Evolutionary conservation across 2,329 filamentous ascomycete species (phyloP).

Genomic region (Fusarium cicatricum): DNA sequence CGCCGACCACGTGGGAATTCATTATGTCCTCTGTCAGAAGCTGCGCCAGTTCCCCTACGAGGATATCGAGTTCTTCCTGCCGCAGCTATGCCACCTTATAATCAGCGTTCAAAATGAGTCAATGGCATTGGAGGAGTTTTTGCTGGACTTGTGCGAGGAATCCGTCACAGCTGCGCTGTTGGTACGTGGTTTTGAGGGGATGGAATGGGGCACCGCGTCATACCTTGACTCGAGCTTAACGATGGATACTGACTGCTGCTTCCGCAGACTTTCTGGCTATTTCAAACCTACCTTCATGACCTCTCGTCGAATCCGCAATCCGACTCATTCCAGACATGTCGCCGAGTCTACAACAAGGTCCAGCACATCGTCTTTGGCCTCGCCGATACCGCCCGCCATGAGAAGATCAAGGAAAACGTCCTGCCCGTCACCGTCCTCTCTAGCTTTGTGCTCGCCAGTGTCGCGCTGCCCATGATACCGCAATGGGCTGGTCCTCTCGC

Average conservation of each 20-base stretch:
- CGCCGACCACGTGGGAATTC: conserved; percentile 88
- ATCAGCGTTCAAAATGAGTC: conserved; percentile 91
- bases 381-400: conserved; percentile 71
- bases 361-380: conserved; percentile 87
- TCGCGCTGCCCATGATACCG: conserved; percentile 79
- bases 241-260: conserved; percentile 28
- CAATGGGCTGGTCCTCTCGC: conserved; percentile 81
- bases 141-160: conserved; percentile 86
- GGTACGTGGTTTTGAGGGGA: conserved; percentile 58
- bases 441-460: conserved; percentile 79
- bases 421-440: conserved; percentile 82
- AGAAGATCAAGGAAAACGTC: conserved; percentile 83
- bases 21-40: conserved; percentile 89
- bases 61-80: conserved; percentile 92
- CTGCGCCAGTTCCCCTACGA: conserved; percentile 88
- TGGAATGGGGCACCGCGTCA: conserved; percentile 17
- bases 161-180: conserved; percentile 84
- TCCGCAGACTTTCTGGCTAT: conserved; percentile 83
- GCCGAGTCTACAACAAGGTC: conserved; percentile 86
- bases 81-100: conserved; percentile 86
- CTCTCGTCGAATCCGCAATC: conserved; percentile 78
- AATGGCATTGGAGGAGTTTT: conserved; percentile 88
- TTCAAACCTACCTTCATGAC: conserved; percentile 88
- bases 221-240: conserved; percentile 1
- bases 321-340: conserved; percentile 81